phyloP scores from a whole-genome alignment of 805 yeast species.

The Cyberlindnera veronae region DNA sequence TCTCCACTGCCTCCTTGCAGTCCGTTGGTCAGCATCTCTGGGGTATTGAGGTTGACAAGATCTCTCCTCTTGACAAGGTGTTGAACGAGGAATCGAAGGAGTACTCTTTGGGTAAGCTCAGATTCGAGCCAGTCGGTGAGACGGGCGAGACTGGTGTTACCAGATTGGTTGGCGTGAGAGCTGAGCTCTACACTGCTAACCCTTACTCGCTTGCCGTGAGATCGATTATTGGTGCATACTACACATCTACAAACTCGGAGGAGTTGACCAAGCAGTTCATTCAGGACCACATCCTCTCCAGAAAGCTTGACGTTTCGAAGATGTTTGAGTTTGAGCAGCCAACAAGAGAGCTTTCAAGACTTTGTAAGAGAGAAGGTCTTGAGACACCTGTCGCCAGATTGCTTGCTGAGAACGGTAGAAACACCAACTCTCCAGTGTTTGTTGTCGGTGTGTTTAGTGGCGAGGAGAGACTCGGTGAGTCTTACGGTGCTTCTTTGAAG shows the following conservation, averaged over 20 bases:
- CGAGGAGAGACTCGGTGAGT: slow-evolving; percentile 81
- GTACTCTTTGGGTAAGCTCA: slow-evolving; percentile 65
- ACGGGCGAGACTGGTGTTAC: slow-evolving; percentile 48
- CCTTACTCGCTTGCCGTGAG: slow-evolving; percentile 68
- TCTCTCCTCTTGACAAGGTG: slow-evolving; percentile 60
- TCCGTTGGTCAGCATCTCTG: slow-evolving; percentile 64
- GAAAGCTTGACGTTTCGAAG: slow-evolving; percentile 68
- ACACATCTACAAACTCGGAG: slow-evolving; percentile 63
- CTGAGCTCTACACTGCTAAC: slow-evolving; percentile 27
- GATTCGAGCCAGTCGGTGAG: slow-evolving; percentile 39
- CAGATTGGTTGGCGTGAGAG: slow-evolving; percentile 34
- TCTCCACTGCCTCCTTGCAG: slow-evolving; percentile 62
- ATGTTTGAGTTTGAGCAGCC: slow-evolving; percentile 85
- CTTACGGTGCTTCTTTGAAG: slow-evolving; percentile 82
- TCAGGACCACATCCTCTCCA: slow-evolving; percentile 69
- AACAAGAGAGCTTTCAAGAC: slow-evolving; percentile 72
- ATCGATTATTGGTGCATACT: slow-evolving; percentile 78
- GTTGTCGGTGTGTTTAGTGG: slow-evolving; percentile 93
- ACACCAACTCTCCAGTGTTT: slow-evolving; percentile 76
- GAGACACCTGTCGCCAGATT: slow-evolving; percentile 76
- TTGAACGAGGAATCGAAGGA: slow-evolving; percentile 66
- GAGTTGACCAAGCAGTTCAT: slow-evolving; percentile 63
- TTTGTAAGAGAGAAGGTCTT: slow-evolving; percentile 74
- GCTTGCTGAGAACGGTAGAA: slow-evolving; percentile 91
- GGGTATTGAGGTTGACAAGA: slow-evolving; percentile 83